Evolutionary conservation across 2,329 filamentous ascomycete genomes (phyloP).

Genomic region (Ophiognomonia clavigignenti-juglandacearum): DNA sequence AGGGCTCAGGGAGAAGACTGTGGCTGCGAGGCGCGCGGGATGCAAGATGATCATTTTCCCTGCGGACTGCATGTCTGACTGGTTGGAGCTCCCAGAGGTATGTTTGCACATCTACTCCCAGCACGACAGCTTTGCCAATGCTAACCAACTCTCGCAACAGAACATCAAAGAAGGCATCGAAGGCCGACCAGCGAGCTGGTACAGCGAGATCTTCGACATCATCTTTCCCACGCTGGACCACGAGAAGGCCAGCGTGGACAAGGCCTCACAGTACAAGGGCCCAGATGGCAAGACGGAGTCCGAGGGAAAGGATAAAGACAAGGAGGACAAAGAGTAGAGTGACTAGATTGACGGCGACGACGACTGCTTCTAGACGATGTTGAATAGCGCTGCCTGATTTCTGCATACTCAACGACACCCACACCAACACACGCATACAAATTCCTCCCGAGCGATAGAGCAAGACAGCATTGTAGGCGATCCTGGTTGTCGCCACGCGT

Average conservation of each 20-base stretch:
- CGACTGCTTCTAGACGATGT: no score
- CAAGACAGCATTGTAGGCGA: no score
- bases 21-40: constrained; percentile 86
- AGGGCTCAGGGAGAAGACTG: constrained; percentile 92
- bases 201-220: constrained; percentile 85
- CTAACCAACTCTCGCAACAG: constrained; percentile 46
- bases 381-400: no score
- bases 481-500: no score
- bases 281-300: constrained; percentile 36
- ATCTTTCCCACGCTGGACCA: constrained; percentile 80
- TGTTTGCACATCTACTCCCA: constrained; percentile 31
- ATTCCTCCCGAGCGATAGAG: no score
- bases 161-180: constrained; percentile 97
- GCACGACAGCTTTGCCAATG: not conserved
- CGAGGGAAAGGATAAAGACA: constrained; percentile 46
- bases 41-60: constrained; percentile 95
- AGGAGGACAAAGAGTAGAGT: constrained; percentile 49
- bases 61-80: constrained; percentile 91
- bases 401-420: no score
- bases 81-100: constrained; percentile 95
- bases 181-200: constrained; percentile 89
- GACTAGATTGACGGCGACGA: no score
- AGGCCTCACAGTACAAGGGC: constrained; percentile 51
- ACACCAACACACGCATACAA: no score
- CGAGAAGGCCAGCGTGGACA: constrained; percentile 70